Evolutionary conservation across 441 rosid genomes (phyloP).

Genomic region (Adansonia grandidieri): DNA sequence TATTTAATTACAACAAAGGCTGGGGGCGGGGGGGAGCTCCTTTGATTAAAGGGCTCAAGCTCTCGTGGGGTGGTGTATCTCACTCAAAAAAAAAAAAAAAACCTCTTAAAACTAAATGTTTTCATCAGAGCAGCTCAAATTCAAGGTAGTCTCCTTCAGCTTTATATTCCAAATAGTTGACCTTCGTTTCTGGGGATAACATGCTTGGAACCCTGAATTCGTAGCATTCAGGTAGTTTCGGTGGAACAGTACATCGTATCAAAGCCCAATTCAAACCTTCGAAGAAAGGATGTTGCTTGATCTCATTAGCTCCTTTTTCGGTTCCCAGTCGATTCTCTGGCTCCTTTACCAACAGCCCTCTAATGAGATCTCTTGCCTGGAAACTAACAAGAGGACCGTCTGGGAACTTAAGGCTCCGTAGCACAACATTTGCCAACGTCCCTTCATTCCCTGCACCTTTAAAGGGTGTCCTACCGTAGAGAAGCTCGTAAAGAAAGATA

Average conservation of each 20-base stretch:
- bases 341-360: slow-evolving; percentile 79
- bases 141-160: slow-evolving; percentile 83
- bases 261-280: slow-evolving; percentile 96
- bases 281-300: slow-evolving; percentile 88
- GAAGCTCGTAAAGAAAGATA: slow-evolving; percentile 78
- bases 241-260: slow-evolving; percentile 85
- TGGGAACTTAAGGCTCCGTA: slow-evolving; percentile 74
- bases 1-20: too few relatives aligned
- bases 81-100: too few relatives aligned
- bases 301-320: slow-evolving; percentile 90
- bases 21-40: too few relatives aligned
- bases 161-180: slow-evolving; percentile 68
- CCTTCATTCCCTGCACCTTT: slow-evolving; percentile 87
- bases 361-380: slow-evolving; percentile 85
- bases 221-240: slow-evolving; percentile 73
- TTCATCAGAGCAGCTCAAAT: slow-evolving; percentile 75
- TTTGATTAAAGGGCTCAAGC: too few relatives aligned
- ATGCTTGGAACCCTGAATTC: slow-evolving; percentile 51
- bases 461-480: slow-evolving; percentile 86
- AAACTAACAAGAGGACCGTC: slow-evolving; percentile 80
- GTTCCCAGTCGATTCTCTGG: slow-evolving; percentile 82
- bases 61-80: too few relatives aligned
- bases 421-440: slow-evolving; percentile 78
- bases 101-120: background rate
- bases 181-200: slow-evolving; percentile 42